A percentile compares a stretch with the other conserved stretches of the same genome.
Conservation (phyloP, 2,329 filamentous ascomycete species). For the Colletotrichum spinosum region DNA sequence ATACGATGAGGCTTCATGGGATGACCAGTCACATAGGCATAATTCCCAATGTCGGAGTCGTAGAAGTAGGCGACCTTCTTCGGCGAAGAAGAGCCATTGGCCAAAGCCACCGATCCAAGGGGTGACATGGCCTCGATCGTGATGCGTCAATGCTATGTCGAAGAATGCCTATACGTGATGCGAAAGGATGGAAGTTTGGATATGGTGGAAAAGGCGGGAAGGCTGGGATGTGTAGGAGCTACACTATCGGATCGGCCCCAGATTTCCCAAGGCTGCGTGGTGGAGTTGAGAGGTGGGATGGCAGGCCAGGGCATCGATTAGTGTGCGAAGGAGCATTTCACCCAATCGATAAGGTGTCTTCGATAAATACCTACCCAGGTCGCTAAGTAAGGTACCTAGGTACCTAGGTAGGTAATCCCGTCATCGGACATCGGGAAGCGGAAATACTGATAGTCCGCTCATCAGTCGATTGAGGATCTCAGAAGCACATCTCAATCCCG, state of each 20-base stretch:
- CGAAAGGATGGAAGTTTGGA: conserved; percentile 8
- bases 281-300: not conserved
- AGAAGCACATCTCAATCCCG: no score
- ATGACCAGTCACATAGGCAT: conserved; percentile 95
- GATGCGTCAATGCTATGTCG: conserved; percentile 1
- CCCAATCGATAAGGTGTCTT: not conserved
- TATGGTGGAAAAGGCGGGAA: conserved; percentile 30
- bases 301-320: conserved; percentile 14
- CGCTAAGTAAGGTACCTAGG: no score
- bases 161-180: conserved; percentile 8
- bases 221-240: conserved; percentile 29
- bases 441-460: conserved; percentile 9
- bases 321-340: conserved; percentile 4
- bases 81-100: conserved; percentile 55
- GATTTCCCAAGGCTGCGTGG: conserved; percentile 37
- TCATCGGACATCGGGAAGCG: not conserved
- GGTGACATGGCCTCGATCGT: conserved; percentile 37
- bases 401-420: no score
- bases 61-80: conserved; percentile 99
- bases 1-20: conserved; percentile 99
- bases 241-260: conserved; percentile 34
- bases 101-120: conserved; percentile 59
- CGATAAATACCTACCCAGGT: no score
- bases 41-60: conserved; percentile 97
- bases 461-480: no score